Percentiles rank a stretch among this genome's conserved stretches.
Conservation (phyloP, 208 protist genomes). For the Acanthamoeba lenticulata region DNA sequence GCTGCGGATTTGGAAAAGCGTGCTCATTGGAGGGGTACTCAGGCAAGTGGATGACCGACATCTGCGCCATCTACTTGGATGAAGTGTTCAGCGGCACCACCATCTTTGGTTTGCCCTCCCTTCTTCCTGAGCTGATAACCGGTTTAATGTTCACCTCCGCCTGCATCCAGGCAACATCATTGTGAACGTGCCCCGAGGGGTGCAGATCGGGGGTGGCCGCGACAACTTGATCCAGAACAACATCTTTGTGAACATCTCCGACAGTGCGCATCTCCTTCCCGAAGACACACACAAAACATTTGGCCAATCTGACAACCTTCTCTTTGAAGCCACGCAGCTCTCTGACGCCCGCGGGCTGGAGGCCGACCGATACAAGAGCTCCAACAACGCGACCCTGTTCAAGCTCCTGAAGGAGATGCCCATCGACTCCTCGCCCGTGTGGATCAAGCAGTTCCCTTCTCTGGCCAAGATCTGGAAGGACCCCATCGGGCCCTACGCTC, state of each 20-base stretch:
- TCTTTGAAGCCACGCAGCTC: background rate
- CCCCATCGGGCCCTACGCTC: background rate
- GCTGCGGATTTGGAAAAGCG: too few relatives aligned
- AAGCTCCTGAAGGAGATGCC: background rate
- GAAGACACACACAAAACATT: background rate
- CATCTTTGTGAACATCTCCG: background rate
- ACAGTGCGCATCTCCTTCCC: background rate
- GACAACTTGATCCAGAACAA: constrained; percentile 14
- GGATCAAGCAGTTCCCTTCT: background rate
- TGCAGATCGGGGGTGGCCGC: constrained; percentile 36
- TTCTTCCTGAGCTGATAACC: background rate
- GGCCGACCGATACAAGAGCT: too few relatives aligned
- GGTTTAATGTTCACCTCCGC: background rate
- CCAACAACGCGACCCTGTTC: background rate
- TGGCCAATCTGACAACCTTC: background rate
- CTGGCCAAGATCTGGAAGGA: background rate
- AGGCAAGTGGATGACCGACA: background rate
- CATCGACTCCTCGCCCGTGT: background rate
- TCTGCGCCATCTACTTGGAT: constrained; percentile 33
- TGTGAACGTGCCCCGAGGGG: background rate
- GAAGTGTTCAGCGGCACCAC: constrained; percentile 25
- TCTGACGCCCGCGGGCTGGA: background rate
- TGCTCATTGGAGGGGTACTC: background rate
- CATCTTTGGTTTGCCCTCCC: background rate
- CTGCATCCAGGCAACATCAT: constrained; percentile 7